Conservation (phyloP, 148 eudicot genomes). For the Pouteria glomerata region DNA sequence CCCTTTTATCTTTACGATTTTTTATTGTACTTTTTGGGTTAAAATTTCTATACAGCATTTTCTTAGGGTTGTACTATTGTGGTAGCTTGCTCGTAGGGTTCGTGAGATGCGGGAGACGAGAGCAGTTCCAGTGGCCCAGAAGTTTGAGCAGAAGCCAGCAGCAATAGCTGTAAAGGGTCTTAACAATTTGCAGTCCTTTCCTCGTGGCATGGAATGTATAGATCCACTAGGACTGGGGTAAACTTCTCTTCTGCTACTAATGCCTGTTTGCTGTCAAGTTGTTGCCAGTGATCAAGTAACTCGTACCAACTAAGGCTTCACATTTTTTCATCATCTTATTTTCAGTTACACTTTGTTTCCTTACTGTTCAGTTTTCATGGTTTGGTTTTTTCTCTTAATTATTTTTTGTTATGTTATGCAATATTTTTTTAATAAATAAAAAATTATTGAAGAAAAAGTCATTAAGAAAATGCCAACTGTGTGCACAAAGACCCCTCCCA, state of each 20-base stretch:
- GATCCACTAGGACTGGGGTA: conserved; percentile 99
- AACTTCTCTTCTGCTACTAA: not conserved
- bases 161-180: conserved; percentile 52
- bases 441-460: no score
- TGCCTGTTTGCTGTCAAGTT: not conserved
- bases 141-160: conserved; percentile 60
- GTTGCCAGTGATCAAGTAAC: not conserved
- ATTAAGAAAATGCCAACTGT: not conserved
- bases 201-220: conserved; percentile 93
- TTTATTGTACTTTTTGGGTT: conserved; percentile 4
- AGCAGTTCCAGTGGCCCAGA: conserved; percentile 58
- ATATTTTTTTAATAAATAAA: no score
- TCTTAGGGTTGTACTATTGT: conserved; percentile 11
- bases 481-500: no score
- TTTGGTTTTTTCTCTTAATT: no score
- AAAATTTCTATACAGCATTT: not conserved
- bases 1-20: not conserved
- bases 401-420: no score
- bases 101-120: conserved; percentile 95
- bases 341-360: no score
- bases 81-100: conserved; percentile 93
- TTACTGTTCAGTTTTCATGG: no score
- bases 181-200: conserved; percentile 72
- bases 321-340: not conserved
- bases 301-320: not conserved